Evolutionary conservation across 768 basidiomycete genomes (phyloP).

Genomic region (Tylopilus plumbeoviolaceoides): DNA sequence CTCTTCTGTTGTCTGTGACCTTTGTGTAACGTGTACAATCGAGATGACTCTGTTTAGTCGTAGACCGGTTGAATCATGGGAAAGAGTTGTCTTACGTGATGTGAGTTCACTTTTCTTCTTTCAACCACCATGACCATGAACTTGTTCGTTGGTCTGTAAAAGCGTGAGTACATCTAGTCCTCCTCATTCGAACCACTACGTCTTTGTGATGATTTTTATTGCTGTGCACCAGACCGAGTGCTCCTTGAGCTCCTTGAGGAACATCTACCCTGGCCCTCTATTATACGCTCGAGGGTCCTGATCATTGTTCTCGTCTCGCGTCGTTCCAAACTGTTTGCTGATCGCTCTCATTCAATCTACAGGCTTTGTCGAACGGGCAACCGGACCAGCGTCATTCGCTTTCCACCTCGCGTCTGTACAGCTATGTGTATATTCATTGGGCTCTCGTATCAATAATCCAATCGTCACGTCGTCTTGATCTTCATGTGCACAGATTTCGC

Average conservation of each 20-base stretch:
- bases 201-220: slow-evolving; percentile 29
- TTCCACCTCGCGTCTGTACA: background rate
- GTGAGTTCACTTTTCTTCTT: background rate
- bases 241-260: slow-evolving; percentile 30
- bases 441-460: too few species aligned
- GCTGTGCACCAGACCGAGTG: slow-evolving; percentile 38
- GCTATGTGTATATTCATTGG: background rate
- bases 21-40: slow-evolving; percentile 9
- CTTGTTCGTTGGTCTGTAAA: background rate
- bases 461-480: slow-evolving; percentile 44
- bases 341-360: background rate
- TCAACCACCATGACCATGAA: background rate
- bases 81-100: background rate
- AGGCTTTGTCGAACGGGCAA: background rate
- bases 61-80: too few species aligned
- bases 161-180: slow-evolving; percentile 1
- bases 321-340: background rate
- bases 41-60: background rate
- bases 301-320: slow-evolving; percentile 1
- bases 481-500: slow-evolving; percentile 84
- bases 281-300: slow-evolving; percentile 35
- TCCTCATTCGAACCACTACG: background rate
- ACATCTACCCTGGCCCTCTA: slow-evolving; percentile 26
- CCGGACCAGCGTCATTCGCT: background rate
- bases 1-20: slow-evolving; percentile 5